Evolutionary conservation across 2,329 filamentous ascomycete genomes (phyloP), one percentile per base, ranked within the genome.

Genomic region (Pseudocercospora eumusae): DNA sequence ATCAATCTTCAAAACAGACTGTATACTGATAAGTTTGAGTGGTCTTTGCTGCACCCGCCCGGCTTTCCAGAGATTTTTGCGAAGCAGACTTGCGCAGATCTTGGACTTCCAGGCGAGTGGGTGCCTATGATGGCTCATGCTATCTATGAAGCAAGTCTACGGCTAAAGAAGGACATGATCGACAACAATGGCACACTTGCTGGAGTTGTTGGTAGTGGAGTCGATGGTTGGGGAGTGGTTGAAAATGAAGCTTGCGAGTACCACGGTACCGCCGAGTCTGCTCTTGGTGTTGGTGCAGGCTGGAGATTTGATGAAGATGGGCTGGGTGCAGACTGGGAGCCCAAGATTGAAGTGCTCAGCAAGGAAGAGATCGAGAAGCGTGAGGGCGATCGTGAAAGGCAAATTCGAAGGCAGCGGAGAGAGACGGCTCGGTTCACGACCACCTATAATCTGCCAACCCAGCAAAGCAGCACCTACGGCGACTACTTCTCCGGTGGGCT

Each of bases 301-400:
- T 98, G 95, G 93, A 85, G 95, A 66, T 96, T 97, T 74, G 95
- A 99, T 68, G 91, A 92, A 2, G 95, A 98, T 72, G 89, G 92
- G 62, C 83, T 98, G 3, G 93, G 79, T 45, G 75, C 75, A 40
- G 80, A 81, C 50, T 83, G 81, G 81, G 80, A 82, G 64, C 81
- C 81, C 1, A 81, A 81, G 66, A 77, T 83, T 20, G 81, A 83
- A 68, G 78, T 80, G 0, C 79, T 99, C 1, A 93, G 89, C 42
- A 96, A 96, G 70, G 95, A 99, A 70, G 95, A 99, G 73, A 98
- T 99, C 58, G 95, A 99, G 78, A 96, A 96, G 79, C 86, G 95
- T 27, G 95, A 99, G 76, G 92, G 92, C 56, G 95, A 99, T 74
- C 86, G 95, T 45, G 95, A 99, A 77, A 84, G 95, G 59, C 92